Evolutionary conservation across 805 yeast genomes (phyloP).

Genomic region (Metschnikowia proteae): DNA sequence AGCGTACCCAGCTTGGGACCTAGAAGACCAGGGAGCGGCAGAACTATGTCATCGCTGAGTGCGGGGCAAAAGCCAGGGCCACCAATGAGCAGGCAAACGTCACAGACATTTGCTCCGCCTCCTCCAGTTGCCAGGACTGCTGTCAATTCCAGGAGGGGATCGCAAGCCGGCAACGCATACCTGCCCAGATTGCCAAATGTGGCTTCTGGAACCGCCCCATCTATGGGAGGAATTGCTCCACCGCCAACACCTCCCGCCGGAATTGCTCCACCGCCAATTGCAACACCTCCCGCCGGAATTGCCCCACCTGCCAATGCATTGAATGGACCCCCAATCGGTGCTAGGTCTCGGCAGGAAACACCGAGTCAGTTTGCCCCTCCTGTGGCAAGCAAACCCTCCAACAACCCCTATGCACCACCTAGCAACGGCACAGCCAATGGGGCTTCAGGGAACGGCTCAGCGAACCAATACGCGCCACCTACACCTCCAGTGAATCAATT

Average conservation of each 20-base stretch:
- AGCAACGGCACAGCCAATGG: conserved; percentile 7
- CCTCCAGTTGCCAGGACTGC: conserved; percentile 6
- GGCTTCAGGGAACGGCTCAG: conserved; percentile 20
- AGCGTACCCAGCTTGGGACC: background rate
- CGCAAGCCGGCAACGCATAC: conserved; percentile 1
- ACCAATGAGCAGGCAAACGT: conserved; percentile 4
- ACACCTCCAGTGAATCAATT: background rate
- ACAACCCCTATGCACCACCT: conserved; percentile 1
- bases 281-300: background rate
- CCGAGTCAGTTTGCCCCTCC: conserved; percentile 6
- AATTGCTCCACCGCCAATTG: background rate
- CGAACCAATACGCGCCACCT: conserved; percentile 39
- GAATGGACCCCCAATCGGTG: background rate
- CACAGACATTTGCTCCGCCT: conserved; percentile 9
- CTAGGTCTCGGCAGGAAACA: conserved; percentile 4
- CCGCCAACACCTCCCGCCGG: background rate
- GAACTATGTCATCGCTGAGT: conserved; percentile 1
- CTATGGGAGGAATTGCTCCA: background rate
- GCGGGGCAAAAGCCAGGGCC: background rate
- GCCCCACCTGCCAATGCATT: background rate
- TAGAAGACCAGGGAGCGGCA: background rate
- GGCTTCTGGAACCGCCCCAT: background rate
- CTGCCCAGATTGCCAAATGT: conserved; percentile 2
- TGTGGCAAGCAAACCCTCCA: background rate
- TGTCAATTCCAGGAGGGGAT: conserved; percentile 1